Percentiles rank a stretch among this genome's conserved stretches.
Evolutionary conservation across 768 basidiomycete genomes (phyloP).

Genomic region (Mycena crocata): DNA sequence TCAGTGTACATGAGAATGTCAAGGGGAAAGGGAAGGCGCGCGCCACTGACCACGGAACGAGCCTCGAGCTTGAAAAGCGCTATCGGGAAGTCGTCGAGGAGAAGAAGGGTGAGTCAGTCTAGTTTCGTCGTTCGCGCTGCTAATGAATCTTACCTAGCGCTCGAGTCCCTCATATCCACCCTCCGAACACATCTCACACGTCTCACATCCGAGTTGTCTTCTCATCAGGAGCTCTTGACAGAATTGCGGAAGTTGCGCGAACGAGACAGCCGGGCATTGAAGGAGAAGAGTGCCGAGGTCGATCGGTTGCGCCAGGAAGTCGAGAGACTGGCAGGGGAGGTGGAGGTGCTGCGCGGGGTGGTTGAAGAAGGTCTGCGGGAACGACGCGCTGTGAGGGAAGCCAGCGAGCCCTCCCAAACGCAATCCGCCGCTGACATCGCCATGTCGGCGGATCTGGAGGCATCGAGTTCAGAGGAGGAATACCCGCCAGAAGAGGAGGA

Average conservation of each 20-base stretch:
- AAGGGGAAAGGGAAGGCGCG: conserved; percentile 55
- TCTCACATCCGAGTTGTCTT: conserved; percentile 81
- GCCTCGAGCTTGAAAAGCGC: conserved; percentile 53
- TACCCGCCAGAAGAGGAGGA: conserved; percentile 44
- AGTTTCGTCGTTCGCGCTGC: conserved; percentile 7
- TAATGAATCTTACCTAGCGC: conserved; percentile 58
- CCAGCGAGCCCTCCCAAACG: conserved; percentile 24
- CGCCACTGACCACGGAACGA: conserved; percentile 40
- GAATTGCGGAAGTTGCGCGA: conserved; percentile 76
- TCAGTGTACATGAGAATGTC: conserved; percentile 44
- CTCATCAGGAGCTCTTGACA: conserved; percentile 76
- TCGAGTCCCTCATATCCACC: conserved; percentile 82
- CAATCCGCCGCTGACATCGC: conserved; percentile 46
- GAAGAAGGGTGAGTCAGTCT: conserved; percentile 78
- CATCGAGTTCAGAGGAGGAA: conserved; percentile 33
- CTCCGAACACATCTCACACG: conserved; percentile 81
- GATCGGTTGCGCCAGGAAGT: conserved; percentile 78
- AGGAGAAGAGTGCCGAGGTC: conserved; percentile 75
- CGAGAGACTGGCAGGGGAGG: conserved; percentile 84
- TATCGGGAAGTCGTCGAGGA: conserved; percentile 88
- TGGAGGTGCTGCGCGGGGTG: conserved; percentile 86
- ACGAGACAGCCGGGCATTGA: conserved; percentile 65
- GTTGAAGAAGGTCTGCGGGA: conserved; percentile 90
- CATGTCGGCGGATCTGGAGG: conserved; percentile 50
- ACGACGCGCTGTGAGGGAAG: conserved; percentile 66